Evolutionary conservation across 768 basidiomycete genomes (phyloP), one percentile per base, ranked within the genome.

Genomic region (Paxillus ammoniavirescens): DNA sequence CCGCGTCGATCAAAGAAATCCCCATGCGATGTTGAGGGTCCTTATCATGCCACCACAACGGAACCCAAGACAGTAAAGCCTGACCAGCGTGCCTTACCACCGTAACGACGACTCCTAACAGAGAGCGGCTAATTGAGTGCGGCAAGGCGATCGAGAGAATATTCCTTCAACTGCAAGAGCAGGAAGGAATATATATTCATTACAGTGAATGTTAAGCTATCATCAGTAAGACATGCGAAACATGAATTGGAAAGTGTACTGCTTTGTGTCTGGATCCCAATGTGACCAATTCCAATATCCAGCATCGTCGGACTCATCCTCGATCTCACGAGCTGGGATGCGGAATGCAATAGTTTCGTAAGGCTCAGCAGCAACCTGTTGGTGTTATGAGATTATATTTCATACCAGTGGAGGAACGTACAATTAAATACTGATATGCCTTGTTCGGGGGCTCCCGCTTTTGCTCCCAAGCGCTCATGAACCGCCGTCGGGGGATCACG

Each of bases 321-420:
- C 95, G 56, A 99, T 95, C 72, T 98, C 95, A 47, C 92, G 84
- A 23, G 97, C 91, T 43, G 96, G 97, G 65, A 99, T 93, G 15
- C 95, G 91, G 79, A 98, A 98, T n/a, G 94, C 93, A 61, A 99
- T 93, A 4, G 95, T 98, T 73, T 99, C 97, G 67, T 98, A 99
- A 5, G 96, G 95, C 64, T 98, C 97, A n/a, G 97, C 94, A 15
- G 96, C 97, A 55, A 98, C 92, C 96, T 98, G 56, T 59, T 45
- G 50, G 51, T 54, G 52, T 28, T 2, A 40, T 78, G 68, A 59
- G 76, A 71, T 73, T 49, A 43, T 13, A 41, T 49, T 35, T 28
- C 42, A 42, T 44, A 50, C 35, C 47, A 47, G 7, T 42, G 31
- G 10, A 21, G 48, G 17, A 14, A 82, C 94, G 64, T 64, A 98